Evolutionary conservation across 2,329 filamentous ascomycete genomes (phyloP).

Genomic region (Escovopsis sp.): DNA sequence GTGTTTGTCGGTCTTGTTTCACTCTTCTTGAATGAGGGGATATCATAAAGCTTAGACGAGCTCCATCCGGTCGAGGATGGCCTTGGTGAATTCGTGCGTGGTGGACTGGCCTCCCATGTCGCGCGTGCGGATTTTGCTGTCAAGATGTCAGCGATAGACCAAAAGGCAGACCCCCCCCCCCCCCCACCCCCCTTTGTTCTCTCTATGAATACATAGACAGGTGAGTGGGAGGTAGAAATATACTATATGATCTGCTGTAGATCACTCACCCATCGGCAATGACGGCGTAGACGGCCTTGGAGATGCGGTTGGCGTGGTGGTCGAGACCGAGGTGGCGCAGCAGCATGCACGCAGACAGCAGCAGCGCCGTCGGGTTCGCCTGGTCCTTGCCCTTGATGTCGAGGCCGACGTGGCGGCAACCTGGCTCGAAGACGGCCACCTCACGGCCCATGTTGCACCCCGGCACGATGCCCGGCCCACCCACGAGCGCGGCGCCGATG

Average conservation of each 20-base stretch:
- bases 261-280: slow-evolving; percentile 74
- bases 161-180: too few species aligned
- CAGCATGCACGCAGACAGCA: slow-evolving; percentile 93
- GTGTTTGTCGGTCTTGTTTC: neutral
- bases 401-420: slow-evolving; percentile 96
- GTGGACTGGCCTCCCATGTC: slow-evolving; percentile 89
- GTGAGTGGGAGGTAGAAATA: neutral
- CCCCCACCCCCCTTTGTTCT: too few species aligned
- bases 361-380: slow-evolving; percentile 91
- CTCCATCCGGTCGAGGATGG: slow-evolving; percentile 94
- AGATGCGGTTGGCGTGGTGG: slow-evolving; percentile 96
- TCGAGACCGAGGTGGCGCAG: slow-evolving; percentile 93
- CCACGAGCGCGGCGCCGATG: slow-evolving; percentile 92
- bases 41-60: slow-evolving; percentile 31
- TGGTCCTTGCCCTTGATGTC: slow-evolving; percentile 99
- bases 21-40: neutral
- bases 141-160: slow-evolving; percentile 23
- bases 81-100: slow-evolving; percentile 89
- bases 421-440: slow-evolving; percentile 95
- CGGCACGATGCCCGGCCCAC: slow-evolving; percentile 90
- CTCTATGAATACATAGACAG: too few species aligned
- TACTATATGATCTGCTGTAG: too few species aligned
- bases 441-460: slow-evolving; percentile 99
- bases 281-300: slow-evolving; percentile 61
- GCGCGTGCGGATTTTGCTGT: slow-evolving; percentile 70